phyloP scores from a whole-genome alignment of 345 rosid genomes.

The Odontarrhena argentea region DNA sequence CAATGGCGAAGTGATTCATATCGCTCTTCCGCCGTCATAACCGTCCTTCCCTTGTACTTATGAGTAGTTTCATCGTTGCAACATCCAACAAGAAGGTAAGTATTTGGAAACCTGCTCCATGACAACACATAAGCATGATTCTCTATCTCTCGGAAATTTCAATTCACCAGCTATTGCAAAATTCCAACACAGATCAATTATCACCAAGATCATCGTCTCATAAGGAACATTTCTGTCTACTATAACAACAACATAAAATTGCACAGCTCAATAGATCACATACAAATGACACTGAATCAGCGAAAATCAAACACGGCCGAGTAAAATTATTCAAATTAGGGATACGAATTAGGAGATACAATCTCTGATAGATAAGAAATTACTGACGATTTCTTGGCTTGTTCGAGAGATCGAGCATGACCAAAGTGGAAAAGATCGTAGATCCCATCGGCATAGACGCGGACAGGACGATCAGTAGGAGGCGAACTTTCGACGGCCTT shows the following conservation, averaged over 20 bases:
- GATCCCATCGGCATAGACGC: conserved; percentile 98
- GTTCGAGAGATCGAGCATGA: conserved; percentile 95
- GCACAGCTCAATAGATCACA: conserved; percentile 16
- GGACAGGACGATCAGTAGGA: conserved; percentile 60
- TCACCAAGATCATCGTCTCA: background rate
- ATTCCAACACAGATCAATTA: conserved; percentile 8
- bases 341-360: background rate
- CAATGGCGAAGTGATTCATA: conserved; percentile 96
- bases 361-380: background rate
- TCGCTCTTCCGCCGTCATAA: conserved; percentile 79
- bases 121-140: conserved; percentile 15
- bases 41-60: conserved; percentile 87
- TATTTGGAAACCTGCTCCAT: conserved; percentile 67
- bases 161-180: conserved; percentile 7
- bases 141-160: background rate
- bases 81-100: conserved; percentile 85
- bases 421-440: conserved; percentile 98
- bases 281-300: conserved; percentile 6
- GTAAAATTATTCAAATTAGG: background rate
- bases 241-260: background rate
- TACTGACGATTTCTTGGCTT: conserved; percentile 81
- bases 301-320: background rate
- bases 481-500: conserved; percentile 21
- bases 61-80: conserved; percentile 88
- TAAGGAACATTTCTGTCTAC: background rate